Conservation (phyloP, 2,329 filamentous ascomycete species). For the Diplodia mutila region DNA sequence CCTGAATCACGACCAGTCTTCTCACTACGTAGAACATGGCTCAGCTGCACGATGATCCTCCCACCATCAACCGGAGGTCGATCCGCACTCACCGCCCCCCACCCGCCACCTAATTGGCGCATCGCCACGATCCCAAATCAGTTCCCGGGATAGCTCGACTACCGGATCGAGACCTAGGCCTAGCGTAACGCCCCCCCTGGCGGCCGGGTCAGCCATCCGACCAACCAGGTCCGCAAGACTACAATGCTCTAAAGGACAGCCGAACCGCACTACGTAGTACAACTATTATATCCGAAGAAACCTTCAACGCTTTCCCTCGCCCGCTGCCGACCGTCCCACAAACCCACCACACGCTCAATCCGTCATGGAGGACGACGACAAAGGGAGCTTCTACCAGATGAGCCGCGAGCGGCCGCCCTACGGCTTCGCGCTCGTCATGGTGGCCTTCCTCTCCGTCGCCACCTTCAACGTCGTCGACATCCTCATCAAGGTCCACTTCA, state of each 20-base stretch:
- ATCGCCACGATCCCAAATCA: not conserved
- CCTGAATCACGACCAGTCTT: not conserved
- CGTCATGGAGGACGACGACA: not conserved
- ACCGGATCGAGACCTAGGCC: not conserved
- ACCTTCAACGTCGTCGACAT: constrained; percentile 10
- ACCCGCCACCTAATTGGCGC: not conserved
- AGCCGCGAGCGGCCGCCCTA: not conserved
- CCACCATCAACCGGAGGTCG: no score
- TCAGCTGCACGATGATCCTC: no score
- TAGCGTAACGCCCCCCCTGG: not conserved
- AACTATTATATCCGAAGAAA: not conserved
- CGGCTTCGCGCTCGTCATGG: constrained; percentile 1
- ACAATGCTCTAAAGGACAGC: not conserved
- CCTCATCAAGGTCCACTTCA: constrained; percentile 41
- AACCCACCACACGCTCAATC: not conserved
- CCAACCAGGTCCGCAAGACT: no score
- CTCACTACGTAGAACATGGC: no score
- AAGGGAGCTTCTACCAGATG: not conserved
- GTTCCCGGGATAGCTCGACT: not conserved
- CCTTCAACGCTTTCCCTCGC: no score
- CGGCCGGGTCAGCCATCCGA: not conserved
- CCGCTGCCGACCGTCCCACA: no score
- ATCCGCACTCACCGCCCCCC: not conserved
- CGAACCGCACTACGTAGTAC: not conserved
- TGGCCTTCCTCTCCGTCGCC: constrained; percentile 1